phyloP scores from a whole-genome alignment of 257 asterid species.

The Capsicum pubescens region DNA sequence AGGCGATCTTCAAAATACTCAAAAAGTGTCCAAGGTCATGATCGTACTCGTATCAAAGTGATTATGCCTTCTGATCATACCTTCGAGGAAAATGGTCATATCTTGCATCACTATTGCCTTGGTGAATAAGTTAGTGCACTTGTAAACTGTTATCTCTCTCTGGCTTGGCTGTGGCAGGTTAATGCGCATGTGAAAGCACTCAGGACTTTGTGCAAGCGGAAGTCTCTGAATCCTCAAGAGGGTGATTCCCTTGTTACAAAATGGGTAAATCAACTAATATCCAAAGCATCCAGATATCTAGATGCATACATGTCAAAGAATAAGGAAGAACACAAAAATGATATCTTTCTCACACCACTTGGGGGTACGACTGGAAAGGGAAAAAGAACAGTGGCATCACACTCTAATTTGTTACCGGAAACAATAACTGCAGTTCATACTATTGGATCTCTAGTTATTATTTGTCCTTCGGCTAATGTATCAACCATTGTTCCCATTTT shows the following conservation, averaged over 20 bases:
- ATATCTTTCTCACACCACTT: slow-evolving; percentile 60
- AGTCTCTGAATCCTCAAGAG: slow-evolving; percentile 65
- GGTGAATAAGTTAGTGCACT: background rate
- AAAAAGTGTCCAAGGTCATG: no score
- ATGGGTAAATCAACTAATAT: slow-evolving; percentile 74
- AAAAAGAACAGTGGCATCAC: slow-evolving; percentile 43
- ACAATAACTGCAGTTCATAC: slow-evolving; percentile 76
- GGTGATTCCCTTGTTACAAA: slow-evolving; percentile 66
- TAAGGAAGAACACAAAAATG: slow-evolving; percentile 44
- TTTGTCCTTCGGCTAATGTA: slow-evolving; percentile 73
- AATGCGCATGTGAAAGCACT: slow-evolving; percentile 95
- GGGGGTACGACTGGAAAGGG: slow-evolving; percentile 43
- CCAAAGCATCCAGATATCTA: slow-evolving; percentile 62
- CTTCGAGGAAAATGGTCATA: background rate
- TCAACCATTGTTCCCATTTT: slow-evolving; percentile 64
- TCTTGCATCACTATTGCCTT: background rate
- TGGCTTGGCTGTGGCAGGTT: slow-evolving; percentile 62
- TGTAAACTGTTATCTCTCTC: slow-evolving; percentile 10
- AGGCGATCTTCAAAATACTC: no score
- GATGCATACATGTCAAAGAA: slow-evolving; percentile 61
- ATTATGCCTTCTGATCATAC: background rate
- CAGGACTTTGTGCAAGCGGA: slow-evolving; percentile 76
- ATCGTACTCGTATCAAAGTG: no score
- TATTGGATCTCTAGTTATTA: slow-evolving; percentile 72
- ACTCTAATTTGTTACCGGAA: slow-evolving; percentile 46